phyloP scores from a whole-genome alignment of 352 stramenopile species.

The Achlya hypogyna region DNA sequence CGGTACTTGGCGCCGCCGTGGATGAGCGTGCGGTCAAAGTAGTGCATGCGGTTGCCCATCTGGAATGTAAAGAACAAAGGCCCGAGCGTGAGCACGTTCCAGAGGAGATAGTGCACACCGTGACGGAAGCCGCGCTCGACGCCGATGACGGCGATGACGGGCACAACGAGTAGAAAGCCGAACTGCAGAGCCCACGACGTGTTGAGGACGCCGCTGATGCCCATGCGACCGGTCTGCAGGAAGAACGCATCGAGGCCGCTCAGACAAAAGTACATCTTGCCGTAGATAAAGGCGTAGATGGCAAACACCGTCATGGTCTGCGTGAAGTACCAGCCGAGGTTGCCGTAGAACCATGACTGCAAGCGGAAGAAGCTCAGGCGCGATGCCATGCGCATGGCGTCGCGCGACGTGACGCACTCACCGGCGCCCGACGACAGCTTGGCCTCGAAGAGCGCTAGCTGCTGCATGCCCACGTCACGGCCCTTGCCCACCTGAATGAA shows the following conservation, averaged over 20 bases:
- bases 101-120: slow-evolving; percentile 87
- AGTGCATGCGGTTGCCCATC: slow-evolving; percentile 98
- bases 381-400: slow-evolving; percentile 92
- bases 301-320: slow-evolving; percentile 96
- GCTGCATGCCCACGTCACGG: slow-evolving; percentile 78
- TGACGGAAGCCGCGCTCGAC: slow-evolving; percentile 94
- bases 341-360: slow-evolving; percentile 97
- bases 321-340: slow-evolving; percentile 97
- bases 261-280: slow-evolving; percentile 92
- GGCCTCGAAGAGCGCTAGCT: slow-evolving; percentile 92
- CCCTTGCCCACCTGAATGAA: slow-evolving; percentile 86
- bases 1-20: slow-evolving; percentile 97
- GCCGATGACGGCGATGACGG: slow-evolving; percentile 94
- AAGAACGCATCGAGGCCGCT: slow-evolving; percentile 88
- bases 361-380: slow-evolving; percentile 96
- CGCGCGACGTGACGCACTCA: slow-evolving; percentile 95
- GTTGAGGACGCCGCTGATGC: slow-evolving; percentile 91
- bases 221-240: slow-evolving; percentile 87
- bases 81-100: slow-evolving; percentile 94
- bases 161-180: slow-evolving; percentile 94
- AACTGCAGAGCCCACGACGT: slow-evolving; percentile 95
- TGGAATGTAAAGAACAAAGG: slow-evolving; percentile 99
- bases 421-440: slow-evolving; percentile 95
- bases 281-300: slow-evolving; percentile 97
- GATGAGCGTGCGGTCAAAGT: slow-evolving; percentile 97